Percentiles rank a stretch among this genome's conserved stretches.
Evolutionary conservation across 2,329 filamentous ascomycete species (phyloP).

Genomic region (Pseudocercospora vitis): DNA sequence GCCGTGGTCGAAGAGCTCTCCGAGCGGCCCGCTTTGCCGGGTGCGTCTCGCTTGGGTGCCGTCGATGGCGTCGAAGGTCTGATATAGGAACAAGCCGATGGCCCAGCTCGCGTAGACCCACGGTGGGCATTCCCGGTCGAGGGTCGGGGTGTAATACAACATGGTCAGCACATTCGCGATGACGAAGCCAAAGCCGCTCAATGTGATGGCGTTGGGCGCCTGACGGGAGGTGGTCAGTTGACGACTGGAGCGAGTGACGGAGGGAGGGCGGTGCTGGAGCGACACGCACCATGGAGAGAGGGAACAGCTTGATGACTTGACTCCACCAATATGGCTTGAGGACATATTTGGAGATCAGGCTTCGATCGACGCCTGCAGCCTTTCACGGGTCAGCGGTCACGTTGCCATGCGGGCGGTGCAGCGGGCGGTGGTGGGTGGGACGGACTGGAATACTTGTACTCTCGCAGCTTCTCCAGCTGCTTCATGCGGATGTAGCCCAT

Average conservation of each 20-base stretch:
- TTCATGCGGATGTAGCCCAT: constrained; percentile 98
- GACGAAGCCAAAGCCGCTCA: constrained; percentile 87
- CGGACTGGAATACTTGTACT: constrained; percentile 77
- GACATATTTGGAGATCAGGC: constrained; percentile 84
- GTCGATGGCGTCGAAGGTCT: constrained; percentile 97
- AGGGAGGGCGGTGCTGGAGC: background rate
- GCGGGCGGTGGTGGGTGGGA: background rate
- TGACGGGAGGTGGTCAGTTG: background rate
- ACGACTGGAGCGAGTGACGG: background rate
- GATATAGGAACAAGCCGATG: constrained; percentile 86
- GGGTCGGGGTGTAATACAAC: constrained; percentile 91
- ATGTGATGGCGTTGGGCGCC: constrained; percentile 73
- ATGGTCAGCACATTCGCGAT: constrained; percentile 85
- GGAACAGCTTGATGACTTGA: constrained; percentile 90
- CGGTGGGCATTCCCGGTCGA: constrained; percentile 87
- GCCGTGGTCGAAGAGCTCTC: constrained; percentile 95
- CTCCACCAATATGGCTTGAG: constrained; percentile 97
- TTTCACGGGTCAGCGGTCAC: no score
- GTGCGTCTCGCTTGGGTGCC: constrained; percentile 92
- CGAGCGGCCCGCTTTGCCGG: constrained; percentile 85
- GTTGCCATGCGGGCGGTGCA: background rate
- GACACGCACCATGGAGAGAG: constrained; percentile 83
- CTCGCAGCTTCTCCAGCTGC: constrained; percentile 79
- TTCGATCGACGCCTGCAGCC: constrained; percentile 79
- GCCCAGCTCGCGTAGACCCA: constrained; percentile 98